phyloP scores from a whole-genome alignment of 306 rosid genomes.

The Glycine tomentella region DNA sequence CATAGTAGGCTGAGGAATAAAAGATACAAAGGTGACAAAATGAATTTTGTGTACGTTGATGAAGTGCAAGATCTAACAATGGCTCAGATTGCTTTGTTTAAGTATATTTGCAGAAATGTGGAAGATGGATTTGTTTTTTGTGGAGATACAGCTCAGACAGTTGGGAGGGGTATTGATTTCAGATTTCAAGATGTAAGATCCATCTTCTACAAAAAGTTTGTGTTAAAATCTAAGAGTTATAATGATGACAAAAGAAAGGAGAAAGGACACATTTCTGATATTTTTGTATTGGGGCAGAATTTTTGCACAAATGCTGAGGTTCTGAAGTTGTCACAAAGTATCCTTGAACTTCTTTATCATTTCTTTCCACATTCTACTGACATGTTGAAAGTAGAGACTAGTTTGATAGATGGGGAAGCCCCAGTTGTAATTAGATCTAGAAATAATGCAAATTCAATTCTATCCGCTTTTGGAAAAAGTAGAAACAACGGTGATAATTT shows the following conservation, averaged over 20 bases:
- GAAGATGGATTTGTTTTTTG: conserved; percentile 85
- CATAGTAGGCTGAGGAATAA: conserved; percentile 54
- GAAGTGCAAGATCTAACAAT: conserved; percentile 82
- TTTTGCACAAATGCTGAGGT: conserved; percentile 68
- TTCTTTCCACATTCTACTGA: conserved; percentile 72
- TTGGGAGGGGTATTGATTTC: conserved; percentile 79
- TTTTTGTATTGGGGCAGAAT: conserved; percentile 62
- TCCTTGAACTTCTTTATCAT: conserved; percentile 62
- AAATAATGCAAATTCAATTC: conserved; percentile 54
- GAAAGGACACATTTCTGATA: conserved; percentile 59
- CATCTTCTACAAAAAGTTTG: conserved; percentile 64
- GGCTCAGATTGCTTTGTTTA: conserved; percentile 70
- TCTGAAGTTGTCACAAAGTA: conserved; percentile 65
- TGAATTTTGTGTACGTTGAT: conserved; percentile 71
- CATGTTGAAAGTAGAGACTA: conserved; percentile 61
- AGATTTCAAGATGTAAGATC: conserved; percentile 70
- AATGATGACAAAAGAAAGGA: conserved; percentile 40
- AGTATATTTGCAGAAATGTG: conserved; percentile 65
- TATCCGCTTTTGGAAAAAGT: conserved; percentile 48
- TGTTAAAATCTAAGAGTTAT: conserved; percentile 41
- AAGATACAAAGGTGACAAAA: conserved; percentile 56
- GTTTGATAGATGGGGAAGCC: conserved; percentile 62
- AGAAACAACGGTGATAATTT: conserved; percentile 41
- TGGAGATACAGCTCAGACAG: conserved; percentile 80
- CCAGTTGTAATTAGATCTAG: conserved; percentile 56